Evolutionary conservation across 176 grass and related monocot species (phyloP), one percentile per base, ranked within the genome.

Genomic region (Tillandsia fasciculata): DNA sequence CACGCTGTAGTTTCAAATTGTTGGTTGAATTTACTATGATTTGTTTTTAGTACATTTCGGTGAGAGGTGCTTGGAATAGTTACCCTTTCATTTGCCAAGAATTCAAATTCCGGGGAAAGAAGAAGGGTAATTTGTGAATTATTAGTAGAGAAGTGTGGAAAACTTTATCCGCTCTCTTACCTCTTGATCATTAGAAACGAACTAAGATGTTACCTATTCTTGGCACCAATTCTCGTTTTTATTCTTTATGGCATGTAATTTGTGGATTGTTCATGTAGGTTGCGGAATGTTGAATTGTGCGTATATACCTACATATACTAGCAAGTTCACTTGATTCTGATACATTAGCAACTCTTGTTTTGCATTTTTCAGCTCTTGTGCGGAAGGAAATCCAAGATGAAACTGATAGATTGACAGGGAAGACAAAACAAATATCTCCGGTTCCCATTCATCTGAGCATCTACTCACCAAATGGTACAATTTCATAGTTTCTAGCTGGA

Each of bases 361-460:
- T 81, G 74, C 42, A 53, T 65, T 70, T 72, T 15, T 80, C 63
- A 93, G 82, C 94, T 84, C 79, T 87, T 73, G 94, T 97, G 64
- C 80, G 77, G 28, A 93, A 93, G 68, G 94, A 99, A 87, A 99
- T 99, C 18, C 86, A 93, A 82, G 89, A 93, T 9, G 82, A 99
- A 84, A 99, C 94, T 18, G 82, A 93, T 73, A 84, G 89, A 77
- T 51, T 97, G 57, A 97, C 87, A 3, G 82, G 89, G 75, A 93
- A 78, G 73, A 72, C 82, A 33, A 99, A 99, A 68, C 94, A 99
- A 71, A 88, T 99, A 71, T 99, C 87, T 78, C 61, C 77, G 27
- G 84, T 99, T 87, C 94, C 89, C n/a, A 93, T 99, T 86, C 94
- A 99, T 86, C 84, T 99, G 56, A 93, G 94, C 77, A 99, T 99